Percentiles rank a stretch among this genome's conserved stretches.
Conservation (phyloP, 2,329 filamentous ascomycete species). For the Fusarium foetens region DNA sequence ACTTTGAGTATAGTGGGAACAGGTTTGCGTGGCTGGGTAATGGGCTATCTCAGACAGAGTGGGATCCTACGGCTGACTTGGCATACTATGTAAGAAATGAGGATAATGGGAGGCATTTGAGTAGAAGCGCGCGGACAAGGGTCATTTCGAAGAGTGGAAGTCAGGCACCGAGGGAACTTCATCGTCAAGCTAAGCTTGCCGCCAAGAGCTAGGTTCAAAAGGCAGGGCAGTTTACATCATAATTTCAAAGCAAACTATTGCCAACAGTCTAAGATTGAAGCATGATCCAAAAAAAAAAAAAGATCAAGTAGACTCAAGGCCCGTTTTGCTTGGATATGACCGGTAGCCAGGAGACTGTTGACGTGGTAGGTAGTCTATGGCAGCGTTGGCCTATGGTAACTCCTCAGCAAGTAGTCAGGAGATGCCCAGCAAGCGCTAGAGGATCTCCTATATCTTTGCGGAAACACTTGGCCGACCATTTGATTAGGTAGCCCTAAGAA, state of each 20-base stretch:
- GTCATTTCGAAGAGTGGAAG: conserved; percentile 19
- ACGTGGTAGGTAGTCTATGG: accelerated
- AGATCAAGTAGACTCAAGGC: too few relatives aligned
- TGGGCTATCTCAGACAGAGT: conserved; percentile 22
- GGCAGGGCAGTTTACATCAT: neutral
- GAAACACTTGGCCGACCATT: accelerated
- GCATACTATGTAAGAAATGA: conserved; percentile 26
- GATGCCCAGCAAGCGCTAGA: accelerated
- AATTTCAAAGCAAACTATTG: too few relatives aligned
- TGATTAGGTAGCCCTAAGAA: neutral
- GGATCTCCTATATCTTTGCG: accelerated
- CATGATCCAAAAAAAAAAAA: accelerated
- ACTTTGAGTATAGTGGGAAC: conserved; percentile 16
- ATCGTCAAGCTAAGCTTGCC: conserved; percentile 9
- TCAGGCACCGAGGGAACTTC: conserved; percentile 2
- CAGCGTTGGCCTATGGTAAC: accelerated
- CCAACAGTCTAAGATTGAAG: accelerated
- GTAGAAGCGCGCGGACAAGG: neutral
- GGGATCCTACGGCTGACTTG: conserved; percentile 27
- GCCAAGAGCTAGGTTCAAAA: neutral
- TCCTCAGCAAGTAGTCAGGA: accelerated
- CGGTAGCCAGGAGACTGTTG: accelerated
- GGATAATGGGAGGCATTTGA: conserved; percentile 21
- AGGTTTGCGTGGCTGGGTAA: conserved; percentile 14
- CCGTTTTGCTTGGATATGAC: accelerated